phyloP scores from a whole-genome alignment of 2,329 filamentous ascomycete species.

The Xylaria sp. region DNA sequence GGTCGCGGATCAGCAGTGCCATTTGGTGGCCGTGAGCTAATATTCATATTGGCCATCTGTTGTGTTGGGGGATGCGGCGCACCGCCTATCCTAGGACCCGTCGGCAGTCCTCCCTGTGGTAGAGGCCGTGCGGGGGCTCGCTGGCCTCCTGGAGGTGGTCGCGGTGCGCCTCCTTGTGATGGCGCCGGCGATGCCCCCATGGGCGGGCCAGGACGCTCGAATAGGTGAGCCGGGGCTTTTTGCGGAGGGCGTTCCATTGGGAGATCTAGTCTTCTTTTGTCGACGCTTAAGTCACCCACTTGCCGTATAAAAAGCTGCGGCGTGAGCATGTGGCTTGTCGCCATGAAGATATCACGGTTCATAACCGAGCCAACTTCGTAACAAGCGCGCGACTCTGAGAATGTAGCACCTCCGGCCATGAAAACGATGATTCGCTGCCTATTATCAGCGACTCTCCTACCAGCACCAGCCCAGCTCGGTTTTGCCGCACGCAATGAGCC shows the following conservation, averaged over 20 bases:
- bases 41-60: slow-evolving; percentile 66
- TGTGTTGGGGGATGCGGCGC: slow-evolving; percentile 60
- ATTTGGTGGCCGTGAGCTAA: slow-evolving; percentile 52
- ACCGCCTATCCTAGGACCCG: slow-evolving; percentile 48
- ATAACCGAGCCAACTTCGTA: slow-evolving; percentile 83
- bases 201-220: slow-evolving; percentile 72
- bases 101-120: slow-evolving; percentile 51
- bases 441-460: slow-evolving; percentile 79
- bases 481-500: slow-evolving; percentile 90
- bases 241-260: slow-evolving; percentile 83
- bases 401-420: slow-evolving; percentile 94
- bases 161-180: slow-evolving; percentile 44
- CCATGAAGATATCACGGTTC: slow-evolving; percentile 85
- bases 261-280: slow-evolving; percentile 80
- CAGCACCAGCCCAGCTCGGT: slow-evolving; percentile 92
- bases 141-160: slow-evolving; percentile 46
- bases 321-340: slow-evolving; percentile 92
- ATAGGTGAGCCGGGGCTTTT: slow-evolving; percentile 87
- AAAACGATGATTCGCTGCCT: slow-evolving; percentile 93
- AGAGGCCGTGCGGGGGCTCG: slow-evolving; percentile 48
- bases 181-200: slow-evolving; percentile 48
- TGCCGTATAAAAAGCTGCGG: slow-evolving; percentile 86
- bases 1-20: slow-evolving; percentile 40
- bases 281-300: slow-evolving; percentile 79
- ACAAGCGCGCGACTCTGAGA: slow-evolving; percentile 87